Conservation (phyloP, 345 rosid genomes). For the Eucalyptus sp. region DNA sequence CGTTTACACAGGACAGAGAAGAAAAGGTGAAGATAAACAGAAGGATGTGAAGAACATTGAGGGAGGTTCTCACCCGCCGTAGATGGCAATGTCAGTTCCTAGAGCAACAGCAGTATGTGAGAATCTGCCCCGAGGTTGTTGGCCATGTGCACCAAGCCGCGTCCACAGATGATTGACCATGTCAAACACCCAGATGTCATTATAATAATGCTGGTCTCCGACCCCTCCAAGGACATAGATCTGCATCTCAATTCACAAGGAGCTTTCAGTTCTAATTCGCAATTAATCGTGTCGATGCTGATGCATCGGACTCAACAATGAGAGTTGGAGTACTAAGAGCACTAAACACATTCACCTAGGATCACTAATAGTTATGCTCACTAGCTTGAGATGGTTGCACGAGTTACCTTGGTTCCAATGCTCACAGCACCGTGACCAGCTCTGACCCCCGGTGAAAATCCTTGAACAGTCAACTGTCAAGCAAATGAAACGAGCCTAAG, state of each 20-base stretch:
- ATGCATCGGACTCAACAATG: background rate
- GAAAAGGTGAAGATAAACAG: background rate
- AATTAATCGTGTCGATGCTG: background rate
- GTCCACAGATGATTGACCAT: slow-evolving; percentile 29
- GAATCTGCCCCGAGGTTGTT: slow-evolving; percentile 67
- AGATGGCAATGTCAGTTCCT: slow-evolving; percentile 29
- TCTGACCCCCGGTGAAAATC: slow-evolving; percentile 47
- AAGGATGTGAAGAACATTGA: background rate
- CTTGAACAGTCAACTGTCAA: slow-evolving; percentile 38
- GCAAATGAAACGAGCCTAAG: background rate
- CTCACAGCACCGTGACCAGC: slow-evolving; percentile 67
- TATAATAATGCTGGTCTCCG: slow-evolving; percentile 59
- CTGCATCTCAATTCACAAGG: slow-evolving; percentile 12
- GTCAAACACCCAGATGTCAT: slow-evolving; percentile 62
- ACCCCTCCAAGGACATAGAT: slow-evolving; percentile 62
- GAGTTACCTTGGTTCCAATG: slow-evolving; percentile 42
- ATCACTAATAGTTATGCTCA: background rate
- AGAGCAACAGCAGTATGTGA: slow-evolving; percentile 57
- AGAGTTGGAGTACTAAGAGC: background rate
- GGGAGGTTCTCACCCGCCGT: slow-evolving; percentile 48
- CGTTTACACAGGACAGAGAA: background rate
- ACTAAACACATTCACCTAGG: background rate
- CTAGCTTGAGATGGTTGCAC: background rate
- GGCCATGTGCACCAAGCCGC: slow-evolving; percentile 36
- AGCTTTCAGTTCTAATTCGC: background rate